Evolutionary conservation across 108 stramenopile genomes (phyloP).

Genomic region (Nitzschia putrida): DNA sequence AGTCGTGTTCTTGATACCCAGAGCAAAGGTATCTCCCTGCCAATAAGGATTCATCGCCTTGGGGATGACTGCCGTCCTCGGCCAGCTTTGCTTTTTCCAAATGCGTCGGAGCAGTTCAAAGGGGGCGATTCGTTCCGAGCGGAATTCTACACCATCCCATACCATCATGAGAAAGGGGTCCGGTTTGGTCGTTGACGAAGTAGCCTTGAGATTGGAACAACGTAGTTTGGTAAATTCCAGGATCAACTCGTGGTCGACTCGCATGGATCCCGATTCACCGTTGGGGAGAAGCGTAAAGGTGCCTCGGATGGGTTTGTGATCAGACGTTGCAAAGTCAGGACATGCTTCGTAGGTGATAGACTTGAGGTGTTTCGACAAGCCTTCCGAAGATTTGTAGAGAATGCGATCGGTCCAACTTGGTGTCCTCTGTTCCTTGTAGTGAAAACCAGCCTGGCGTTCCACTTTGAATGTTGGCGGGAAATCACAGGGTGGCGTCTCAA

Average conservation of each 20-base stretch:
- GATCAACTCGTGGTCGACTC: conserved; percentile 21
- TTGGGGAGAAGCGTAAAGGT: conserved; percentile 57
- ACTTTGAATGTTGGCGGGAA: conserved; percentile 81
- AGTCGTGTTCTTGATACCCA: conserved; percentile 8
- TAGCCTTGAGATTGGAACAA: conserved; percentile 55
- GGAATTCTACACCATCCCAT: conserved; percentile 44
- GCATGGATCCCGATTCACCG: conserved; percentile 15
- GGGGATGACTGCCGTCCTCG: conserved; percentile 31
- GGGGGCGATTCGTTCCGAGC: conserved; percentile 14
- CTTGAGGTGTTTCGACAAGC: conserved; percentile 42
- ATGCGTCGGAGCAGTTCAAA: conserved; percentile 33
- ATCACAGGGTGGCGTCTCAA: conserved; percentile 47
- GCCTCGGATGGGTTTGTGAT: conserved; percentile 88
- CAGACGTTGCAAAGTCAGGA: conserved; percentile 66
- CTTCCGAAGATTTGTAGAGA: conserved; percentile 54
- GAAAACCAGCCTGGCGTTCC: conserved; percentile 40
- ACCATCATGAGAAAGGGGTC: conserved; percentile 67
- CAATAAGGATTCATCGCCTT: conserved; percentile 39
- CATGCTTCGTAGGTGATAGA: conserved; percentile 62
- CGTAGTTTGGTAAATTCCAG: conserved; percentile 35
- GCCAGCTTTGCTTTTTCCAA: conserved; percentile 28
- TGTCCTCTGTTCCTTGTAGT: conserved; percentile 58
- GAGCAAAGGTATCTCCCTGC: conserved; percentile 22
- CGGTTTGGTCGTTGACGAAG: conserved; percentile 46
- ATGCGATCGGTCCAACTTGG: conserved; percentile 78